Conservation (phyloP, 1,284 basidiomycete species). For the Pyrrhoderma noxium region DNA sequence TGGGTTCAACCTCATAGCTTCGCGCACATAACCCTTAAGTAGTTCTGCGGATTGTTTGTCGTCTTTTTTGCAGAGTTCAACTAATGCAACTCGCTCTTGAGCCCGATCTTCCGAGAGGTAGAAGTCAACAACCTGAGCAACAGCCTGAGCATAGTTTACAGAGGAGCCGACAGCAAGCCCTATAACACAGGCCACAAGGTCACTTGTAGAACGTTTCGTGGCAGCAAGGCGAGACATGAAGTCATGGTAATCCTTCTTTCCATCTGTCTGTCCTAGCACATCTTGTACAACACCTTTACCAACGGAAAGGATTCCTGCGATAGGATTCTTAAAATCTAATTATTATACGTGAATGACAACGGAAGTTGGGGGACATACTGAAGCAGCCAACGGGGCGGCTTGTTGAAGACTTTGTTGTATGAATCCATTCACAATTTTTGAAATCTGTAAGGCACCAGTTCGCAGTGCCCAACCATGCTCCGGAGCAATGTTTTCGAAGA, state of each 20-base stretch:
- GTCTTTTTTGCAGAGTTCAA: slow-evolving; percentile 28
- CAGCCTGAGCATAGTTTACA: slow-evolving; percentile 37
- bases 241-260: slow-evolving; percentile 31
- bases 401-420: slow-evolving; percentile 18
- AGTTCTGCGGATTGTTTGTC: slow-evolving; percentile 31
- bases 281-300: slow-evolving; percentile 12
- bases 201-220: slow-evolving; percentile 34
- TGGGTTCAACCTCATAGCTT: slow-evolving; percentile 41
- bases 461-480: slow-evolving; percentile 18
- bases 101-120: slow-evolving; percentile 20
- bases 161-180: slow-evolving; percentile 42
- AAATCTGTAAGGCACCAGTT: slow-evolving; percentile 9
- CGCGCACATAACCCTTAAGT: slow-evolving; percentile 45
- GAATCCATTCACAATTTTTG: slow-evolving; percentile 16
- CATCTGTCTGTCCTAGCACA: slow-evolving; percentile 27
- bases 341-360: no score
- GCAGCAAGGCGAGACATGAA: slow-evolving; percentile 38
- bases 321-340: slow-evolving; percentile 19
- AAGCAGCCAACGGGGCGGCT: slow-evolving; percentile 14
- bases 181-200: slow-evolving; percentile 39
- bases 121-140: slow-evolving; percentile 24
- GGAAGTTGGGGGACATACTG: slow-evolving; percentile 1
- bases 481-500: slow-evolving; percentile 17
- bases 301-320: slow-evolving; percentile 9
- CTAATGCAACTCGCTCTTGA: slow-evolving; percentile 27